Evolutionary conservation across 768 basidiomycete genomes (phyloP), one percentile per base, ranked within the genome.

Genomic region (Kwoniella sp.): DNA sequence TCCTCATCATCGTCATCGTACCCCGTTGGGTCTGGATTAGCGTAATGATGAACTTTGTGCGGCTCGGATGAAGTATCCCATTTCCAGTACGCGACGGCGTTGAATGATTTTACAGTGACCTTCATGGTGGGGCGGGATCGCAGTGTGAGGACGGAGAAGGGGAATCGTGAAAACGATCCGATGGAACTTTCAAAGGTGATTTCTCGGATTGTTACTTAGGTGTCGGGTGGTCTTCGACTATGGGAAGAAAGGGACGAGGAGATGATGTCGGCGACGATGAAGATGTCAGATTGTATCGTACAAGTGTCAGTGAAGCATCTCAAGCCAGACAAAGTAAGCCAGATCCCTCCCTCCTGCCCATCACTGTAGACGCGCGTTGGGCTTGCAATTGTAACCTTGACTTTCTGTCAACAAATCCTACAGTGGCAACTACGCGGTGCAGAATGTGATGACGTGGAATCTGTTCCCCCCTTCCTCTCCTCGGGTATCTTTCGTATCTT

Each of bases 81-180:
- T 68, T 78, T 75, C 79, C 79, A 80, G 17, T 68, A 65, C 10
- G 77, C 79, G 27, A 80, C 77, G 9, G 77, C 63, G 65, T 77
- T 57, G 65, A 73, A 78, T 13, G 69, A 57, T 15, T 65, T 65
- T 52, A 78, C 72, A 2, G 73, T 68, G 58, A 80, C 56, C 59
- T 80, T 80, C 79, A 79, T 79, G 26, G 4, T 55, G 25, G 26
- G 19, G 27, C 24, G n/a, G 17, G 60, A 30, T 9, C 40, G 40
- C 6, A 33, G 33, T 10, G 10, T 5, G 46, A 46, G 25, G 37
- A 19, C n/a, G 22, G 47, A 48, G 24, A 5, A 19, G 6, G 47
- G 19, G 24, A 25, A n/a, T n/a, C n/a, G n/a, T n/a, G n/a, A n/a
- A n/a, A n/a, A n/a, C n/a, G n/a, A n/a, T n/a, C n/a, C n/a, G n/a